A percentile compares a stretch with the other conserved stretches of the same genome.
Evolutionary conservation across 805 yeast species (phyloP).

Genomic region (Kuraishia hungarica): DNA sequence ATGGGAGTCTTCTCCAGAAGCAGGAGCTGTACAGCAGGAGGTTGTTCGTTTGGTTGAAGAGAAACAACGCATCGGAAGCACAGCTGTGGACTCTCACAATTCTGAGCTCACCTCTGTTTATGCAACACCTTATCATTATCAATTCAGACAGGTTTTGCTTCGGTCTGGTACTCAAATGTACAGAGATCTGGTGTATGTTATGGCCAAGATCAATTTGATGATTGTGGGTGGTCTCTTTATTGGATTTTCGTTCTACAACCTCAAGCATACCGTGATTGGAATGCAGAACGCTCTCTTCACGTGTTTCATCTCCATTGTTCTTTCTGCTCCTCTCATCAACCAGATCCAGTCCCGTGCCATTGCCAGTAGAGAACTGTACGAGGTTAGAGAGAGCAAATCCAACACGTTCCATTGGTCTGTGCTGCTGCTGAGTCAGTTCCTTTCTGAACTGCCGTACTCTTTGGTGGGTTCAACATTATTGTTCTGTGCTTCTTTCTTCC

Average conservation of each 20-base stretch:
- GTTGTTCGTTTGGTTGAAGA: conserved; percentile 21
- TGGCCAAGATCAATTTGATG: conserved; percentile 43
- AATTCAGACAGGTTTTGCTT: conserved; percentile 28
- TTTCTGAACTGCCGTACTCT: conserved; percentile 51
- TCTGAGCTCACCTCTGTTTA: conserved; percentile 9
- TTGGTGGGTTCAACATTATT: conserved; percentile 32
- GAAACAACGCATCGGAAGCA: conserved; percentile 13
- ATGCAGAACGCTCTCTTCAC: conserved; percentile 53
- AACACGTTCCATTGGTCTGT: conserved; percentile 60
- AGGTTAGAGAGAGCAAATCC: conserved; percentile 54
- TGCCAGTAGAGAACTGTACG: conserved; percentile 45
- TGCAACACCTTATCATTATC: conserved; percentile 35
- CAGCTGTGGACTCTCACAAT: conserved; percentile 1
- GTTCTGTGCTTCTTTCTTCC: conserved; percentile 2
- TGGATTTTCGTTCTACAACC: conserved; percentile 64
- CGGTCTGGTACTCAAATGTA: conserved; percentile 39
- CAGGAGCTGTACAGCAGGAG: neutral
- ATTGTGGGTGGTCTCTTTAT: conserved; percentile 49
- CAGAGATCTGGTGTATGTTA: conserved; percentile 57
- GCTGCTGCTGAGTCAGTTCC: conserved; percentile 37
- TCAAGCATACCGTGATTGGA: conserved; percentile 37
- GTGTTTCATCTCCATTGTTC: conserved; percentile 43
- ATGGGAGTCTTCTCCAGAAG: conserved; percentile 37
- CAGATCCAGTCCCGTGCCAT: conserved; percentile 51
- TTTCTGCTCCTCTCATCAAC: conserved; percentile 50